Conservation (phyloP, 169 alveolate species). For the Cryptosporidium ubiquitum region DNA sequence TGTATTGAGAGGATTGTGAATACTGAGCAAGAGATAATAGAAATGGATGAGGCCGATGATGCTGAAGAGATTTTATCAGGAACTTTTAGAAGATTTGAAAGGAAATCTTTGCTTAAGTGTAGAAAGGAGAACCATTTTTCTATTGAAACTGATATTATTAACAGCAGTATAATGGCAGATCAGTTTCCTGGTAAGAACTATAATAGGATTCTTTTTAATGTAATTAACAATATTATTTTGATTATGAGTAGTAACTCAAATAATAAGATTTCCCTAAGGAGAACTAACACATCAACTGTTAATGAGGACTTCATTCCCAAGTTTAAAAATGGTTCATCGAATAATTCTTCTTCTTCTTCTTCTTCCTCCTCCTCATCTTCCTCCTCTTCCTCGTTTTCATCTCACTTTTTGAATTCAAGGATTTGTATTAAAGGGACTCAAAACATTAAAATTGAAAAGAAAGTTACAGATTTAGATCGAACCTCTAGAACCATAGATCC, state of each 20-base stretch:
- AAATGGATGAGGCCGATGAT: background rate
- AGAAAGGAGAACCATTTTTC: constrained; percentile 36
- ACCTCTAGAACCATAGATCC: constrained; percentile 34
- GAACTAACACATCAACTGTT: constrained; percentile 22
- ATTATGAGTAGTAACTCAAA: constrained; percentile 23
- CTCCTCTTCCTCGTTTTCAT: background rate
- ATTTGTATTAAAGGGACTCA: background rate
- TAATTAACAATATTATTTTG: constrained; percentile 36
- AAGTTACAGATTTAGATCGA: constrained; percentile 9
- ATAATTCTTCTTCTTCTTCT: background rate
- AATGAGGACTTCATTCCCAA: background rate
- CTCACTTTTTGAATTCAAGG: background rate
- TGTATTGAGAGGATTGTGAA: background rate
- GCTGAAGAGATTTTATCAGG: background rate
- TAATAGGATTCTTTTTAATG: constrained; percentile 14
- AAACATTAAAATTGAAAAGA: background rate
- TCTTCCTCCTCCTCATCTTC: background rate
- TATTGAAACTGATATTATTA: background rate
- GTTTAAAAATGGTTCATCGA: background rate
- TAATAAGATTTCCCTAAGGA: background rate
- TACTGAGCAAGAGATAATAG: background rate
- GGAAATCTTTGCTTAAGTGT: background rate
- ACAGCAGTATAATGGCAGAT: background rate
- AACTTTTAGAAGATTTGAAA: background rate
- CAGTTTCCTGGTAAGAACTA: background rate